A percentile compares a stretch with the other conserved stretches of the same genome.
These are phyloP conservation scores for Lipomyces chichibuensis DNA, from an alignment of 805 yeast genomes.

Conservation along the genomic window DNA sequence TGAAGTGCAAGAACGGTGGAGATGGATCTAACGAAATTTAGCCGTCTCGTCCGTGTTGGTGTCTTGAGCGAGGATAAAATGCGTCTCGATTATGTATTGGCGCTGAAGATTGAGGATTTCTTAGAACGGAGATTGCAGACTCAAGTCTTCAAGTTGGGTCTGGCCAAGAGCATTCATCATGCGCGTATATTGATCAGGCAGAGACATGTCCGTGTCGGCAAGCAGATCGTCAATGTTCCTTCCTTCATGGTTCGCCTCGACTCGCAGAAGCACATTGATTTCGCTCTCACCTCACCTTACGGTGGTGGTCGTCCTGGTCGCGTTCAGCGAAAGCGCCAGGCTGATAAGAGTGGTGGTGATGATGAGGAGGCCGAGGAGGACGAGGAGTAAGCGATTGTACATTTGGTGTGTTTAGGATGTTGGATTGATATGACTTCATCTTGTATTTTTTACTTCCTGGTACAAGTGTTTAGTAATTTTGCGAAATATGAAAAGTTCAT, in stretches of 20 bases:
- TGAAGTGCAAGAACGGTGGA: not conserved
- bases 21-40: slow-evolving; percentile 7
- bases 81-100: slow-evolving; percentile 99
- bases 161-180: slow-evolving; percentile 99
- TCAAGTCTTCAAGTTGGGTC: slow-evolving; percentile 99
- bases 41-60: slow-evolving; percentile 98
- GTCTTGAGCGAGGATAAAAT: slow-evolving; percentile 98
- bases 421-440: not conserved
- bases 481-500: slow-evolving; percentile 2
- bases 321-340: slow-evolving; percentile 84
- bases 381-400: slow-evolving; percentile 32
- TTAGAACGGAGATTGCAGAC: slow-evolving; percentile 99
- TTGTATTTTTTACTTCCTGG: slow-evolving; percentile 5
- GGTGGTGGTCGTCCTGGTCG: slow-evolving; percentile 99
- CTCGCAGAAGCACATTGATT: slow-evolving; percentile 99
- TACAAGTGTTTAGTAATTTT: slow-evolving; percentile 5
- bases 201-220: slow-evolving; percentile 99
- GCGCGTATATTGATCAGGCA: slow-evolving; percentile 98
- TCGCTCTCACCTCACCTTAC: slow-evolving; percentile 98
- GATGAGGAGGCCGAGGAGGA: slow-evolving; percentile 67
- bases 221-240: slow-evolving; percentile 98
- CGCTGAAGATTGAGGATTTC: slow-evolving; percentile 97
- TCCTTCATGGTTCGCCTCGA: slow-evolving; percentile 99
- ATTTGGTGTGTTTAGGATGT: slow-evolving; percentile 1
- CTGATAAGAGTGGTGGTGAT: slow-evolving; percentile 67